Base-by-base conservation (phyloP, 2,329 filamentous ascomycete species). In the Alternaria solani region DNA sequence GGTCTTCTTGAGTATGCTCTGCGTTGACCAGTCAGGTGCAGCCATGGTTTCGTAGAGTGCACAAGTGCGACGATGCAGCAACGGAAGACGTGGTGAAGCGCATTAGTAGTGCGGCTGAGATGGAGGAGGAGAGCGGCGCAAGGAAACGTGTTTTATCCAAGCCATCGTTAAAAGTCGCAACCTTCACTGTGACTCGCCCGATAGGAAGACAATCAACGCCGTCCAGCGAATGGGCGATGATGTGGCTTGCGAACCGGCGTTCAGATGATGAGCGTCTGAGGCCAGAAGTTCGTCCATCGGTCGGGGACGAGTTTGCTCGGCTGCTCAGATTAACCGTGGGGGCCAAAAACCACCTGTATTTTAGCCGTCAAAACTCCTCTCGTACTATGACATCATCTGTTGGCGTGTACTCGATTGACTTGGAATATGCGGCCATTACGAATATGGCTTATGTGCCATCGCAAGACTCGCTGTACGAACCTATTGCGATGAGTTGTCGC, bases 1-100 rank as follows among this genome's bases (percentile, higher is more conserved):
- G 7, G 54, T 44, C 20, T 58, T 61, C 8, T 47, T 62, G 1
- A 64, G 34, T 48, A 51, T 23, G 7, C 34, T 52, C 26, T 51
- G 57, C 26, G 38, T 60, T 7, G 41, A 8, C 16, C 32, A 9
- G 4, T 51, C 52, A 4, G 57, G 3, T 36, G 16, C 16, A 12
- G 26, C n/a, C 57, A 60, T 57, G 18, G 28, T 51, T 2, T 1
- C 4, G 14, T 49, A 7, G 0, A 5, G 2, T 38, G 32, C 30
- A 2, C 32, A 36, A 12, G 23, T 26, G 16, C 46, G 46, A 36
- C 20, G 32, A n/a, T 49, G 14, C 18, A 4, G 49, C n/a, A n/a
- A 30, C n/a, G 8, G 4, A 8, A 14, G 11, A n/a, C 7, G 28
- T 20, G n/a, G 16, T 8, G n/a, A 14, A 26, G 11, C 16, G 39